Evolutionary conservation across 805 yeast genomes (phyloP).

Genomic region (Metschnikowia orientalis): DNA sequence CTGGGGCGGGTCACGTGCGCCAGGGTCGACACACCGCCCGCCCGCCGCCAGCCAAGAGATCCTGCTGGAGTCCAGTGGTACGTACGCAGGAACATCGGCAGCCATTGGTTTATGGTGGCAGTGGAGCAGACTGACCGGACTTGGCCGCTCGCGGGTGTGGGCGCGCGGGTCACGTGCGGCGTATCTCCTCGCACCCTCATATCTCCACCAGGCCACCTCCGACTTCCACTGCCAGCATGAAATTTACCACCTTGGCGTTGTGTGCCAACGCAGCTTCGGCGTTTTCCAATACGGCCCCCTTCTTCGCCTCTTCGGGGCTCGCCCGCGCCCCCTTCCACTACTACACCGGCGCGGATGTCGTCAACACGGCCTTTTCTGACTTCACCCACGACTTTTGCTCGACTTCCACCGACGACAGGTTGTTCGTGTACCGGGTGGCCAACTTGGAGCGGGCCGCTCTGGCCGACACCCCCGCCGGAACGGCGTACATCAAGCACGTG

Average conservation of each 20-base stretch:
- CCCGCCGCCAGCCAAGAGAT: too few species aligned
- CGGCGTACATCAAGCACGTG: constrained; percentile 14
- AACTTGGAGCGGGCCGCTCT: constrained; percentile 14
- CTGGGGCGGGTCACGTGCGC: neutral
- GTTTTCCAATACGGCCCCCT: constrained; percentile 18
- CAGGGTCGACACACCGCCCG: too few species aligned
- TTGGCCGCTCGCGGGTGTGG: neutral
- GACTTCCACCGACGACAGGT: constrained; percentile 11
- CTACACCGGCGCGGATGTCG: constrained; percentile 21
- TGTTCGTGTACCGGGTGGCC: constrained; percentile 26
- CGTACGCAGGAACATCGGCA: constrained; percentile 21
- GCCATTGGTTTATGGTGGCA: constrained; percentile 8
- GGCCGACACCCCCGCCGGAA: constrained; percentile 1
- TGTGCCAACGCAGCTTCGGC: constrained; percentile 16
- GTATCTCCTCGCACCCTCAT: constrained; percentile 4
- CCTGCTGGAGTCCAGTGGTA: too few species aligned
- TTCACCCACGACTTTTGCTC: constrained; percentile 20
- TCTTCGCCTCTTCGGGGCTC: constrained; percentile 11
- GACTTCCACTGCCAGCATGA: constrained; percentile 8
- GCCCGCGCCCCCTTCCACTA: constrained; percentile 14
- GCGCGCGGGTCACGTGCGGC: constrained; percentile 11
- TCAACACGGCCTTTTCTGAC: constrained; percentile 17
- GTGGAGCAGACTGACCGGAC: constrained; percentile 1
- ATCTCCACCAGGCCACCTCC: neutral
- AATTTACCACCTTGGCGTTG: constrained; percentile 15